These are phyloP conservation scores for Nowakowskiella sp. DNA, from an alignment of 192 early-diverging fungal genomes.

Conservation along the genomic window DNA sequence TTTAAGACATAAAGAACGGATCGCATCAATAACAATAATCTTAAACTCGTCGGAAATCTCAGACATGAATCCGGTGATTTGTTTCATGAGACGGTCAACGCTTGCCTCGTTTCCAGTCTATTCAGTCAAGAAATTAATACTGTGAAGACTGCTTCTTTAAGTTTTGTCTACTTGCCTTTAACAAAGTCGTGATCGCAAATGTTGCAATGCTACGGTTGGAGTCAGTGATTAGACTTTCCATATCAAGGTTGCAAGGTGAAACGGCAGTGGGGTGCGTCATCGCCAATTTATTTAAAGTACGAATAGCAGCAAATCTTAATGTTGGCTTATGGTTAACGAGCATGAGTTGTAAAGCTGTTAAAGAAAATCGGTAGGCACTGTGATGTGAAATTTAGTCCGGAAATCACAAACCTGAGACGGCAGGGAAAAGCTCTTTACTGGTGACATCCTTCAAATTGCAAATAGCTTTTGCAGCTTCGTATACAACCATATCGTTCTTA, in stretches of 20 bases:
- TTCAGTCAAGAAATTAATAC: constrained; percentile 1
- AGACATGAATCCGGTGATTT: constrained; percentile 94
- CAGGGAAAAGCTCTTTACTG: constrained; percentile 79
- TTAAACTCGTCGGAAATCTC: constrained; percentile 99
- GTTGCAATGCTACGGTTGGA: constrained; percentile 94
- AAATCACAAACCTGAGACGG: constrained; percentile 64
- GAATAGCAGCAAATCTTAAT: constrained; percentile 92
- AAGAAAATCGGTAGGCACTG: background rate
- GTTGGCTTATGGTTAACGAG: constrained; percentile 87
- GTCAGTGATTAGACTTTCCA: constrained; percentile 96
- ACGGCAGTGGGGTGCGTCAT: constrained; percentile 85
- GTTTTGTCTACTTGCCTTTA: constrained; percentile 54
- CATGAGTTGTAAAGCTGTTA: constrained; percentile 78
- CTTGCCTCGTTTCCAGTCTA: constrained; percentile 94
- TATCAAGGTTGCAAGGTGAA: constrained; percentile 92
- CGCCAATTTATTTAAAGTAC: constrained; percentile 90
- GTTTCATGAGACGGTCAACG: constrained; percentile 98
- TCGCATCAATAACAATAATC: constrained; percentile 97
- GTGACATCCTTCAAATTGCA: constrained; percentile 82
- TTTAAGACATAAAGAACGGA: constrained; percentile 91
- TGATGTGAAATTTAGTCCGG: background rate
- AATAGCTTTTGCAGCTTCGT: constrained; percentile 94
- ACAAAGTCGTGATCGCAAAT: constrained; percentile 95
- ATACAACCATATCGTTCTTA: constrained; percentile 96
- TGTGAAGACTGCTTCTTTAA: background rate